Conservation (phyloP, 2,329 filamentous ascomycete genomes). For the Colletotrichum eleusines region DNA sequence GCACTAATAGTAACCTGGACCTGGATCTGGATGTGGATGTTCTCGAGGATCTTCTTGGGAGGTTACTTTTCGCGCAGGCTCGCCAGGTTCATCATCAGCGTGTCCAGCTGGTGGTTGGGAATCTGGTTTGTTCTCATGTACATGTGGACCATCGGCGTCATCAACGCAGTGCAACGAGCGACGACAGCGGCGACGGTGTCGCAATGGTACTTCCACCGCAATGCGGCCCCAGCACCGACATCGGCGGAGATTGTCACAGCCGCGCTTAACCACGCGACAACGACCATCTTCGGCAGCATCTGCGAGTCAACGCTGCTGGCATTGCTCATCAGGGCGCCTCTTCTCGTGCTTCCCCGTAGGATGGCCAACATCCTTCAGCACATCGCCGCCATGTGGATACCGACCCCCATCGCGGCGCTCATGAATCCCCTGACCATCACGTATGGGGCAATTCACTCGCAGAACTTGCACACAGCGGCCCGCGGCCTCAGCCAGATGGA, state of each 20-base stretch:
- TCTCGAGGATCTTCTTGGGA: conserved; percentile 93
- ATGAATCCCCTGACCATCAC: conserved; percentile 94
- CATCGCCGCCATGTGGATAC: conserved; percentile 83
- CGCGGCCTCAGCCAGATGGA: conserved; percentile 84
- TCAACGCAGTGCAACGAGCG: conserved; percentile 88
- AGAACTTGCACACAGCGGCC: conserved; percentile 82
- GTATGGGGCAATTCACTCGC: conserved; percentile 93
- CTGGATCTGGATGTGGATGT: conserved; percentile 97
- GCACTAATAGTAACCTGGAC: conserved; percentile 86
- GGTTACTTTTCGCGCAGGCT: conserved; percentile 79
- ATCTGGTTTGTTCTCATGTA: conserved; percentile 93
- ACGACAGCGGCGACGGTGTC: conserved; percentile 95
- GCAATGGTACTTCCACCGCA: conserved; percentile 99
- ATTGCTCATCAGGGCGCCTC: conserved; percentile 83
- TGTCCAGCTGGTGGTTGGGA: conserved; percentile 96
- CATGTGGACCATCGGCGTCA: conserved; percentile 91
- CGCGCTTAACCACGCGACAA: conserved; percentile 83
- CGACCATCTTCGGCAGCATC: conserved; percentile 91
- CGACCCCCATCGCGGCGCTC: conserved; percentile 84
- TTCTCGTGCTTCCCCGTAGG: conserved; percentile 84
- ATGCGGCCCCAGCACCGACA: conserved; percentile 80
- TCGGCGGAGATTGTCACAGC: conserved; percentile 86
- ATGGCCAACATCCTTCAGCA: conserved; percentile 74
- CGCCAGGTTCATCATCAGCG: conserved; percentile 80
- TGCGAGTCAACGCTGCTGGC: conserved; percentile 87